Base-by-base conservation (phyloP, 2,329 filamentous ascomycete genomes). In the Didymella pinodella region DNA sequence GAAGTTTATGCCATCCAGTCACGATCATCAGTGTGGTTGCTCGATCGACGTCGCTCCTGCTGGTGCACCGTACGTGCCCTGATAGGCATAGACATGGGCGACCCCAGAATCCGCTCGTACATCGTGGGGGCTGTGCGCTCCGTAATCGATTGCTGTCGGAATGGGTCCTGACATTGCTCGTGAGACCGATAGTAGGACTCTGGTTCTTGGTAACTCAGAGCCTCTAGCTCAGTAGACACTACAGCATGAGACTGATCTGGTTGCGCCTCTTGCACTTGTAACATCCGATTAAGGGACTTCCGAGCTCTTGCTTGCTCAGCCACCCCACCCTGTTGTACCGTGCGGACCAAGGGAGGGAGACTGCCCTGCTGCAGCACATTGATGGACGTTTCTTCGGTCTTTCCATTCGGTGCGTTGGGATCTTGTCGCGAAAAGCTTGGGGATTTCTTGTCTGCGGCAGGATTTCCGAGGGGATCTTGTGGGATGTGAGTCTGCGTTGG, bases 21-120 rank as follows among this genome's bases (percentile, higher is more conserved):
- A 28, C 56, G 51, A 44, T 59, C 56, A 28, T 59, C 56, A 7
- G 56, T 59, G 32, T 54, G 51, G 22, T 59, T 54, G n/a, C 56
- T 59, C 4, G 28, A 28, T n/a, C 50, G 46, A n/a, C 56, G 56
- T 14, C 26, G 16, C n/a, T 51, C 41, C 16, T 26, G 44, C 8
- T 14, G 29, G 4, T 38, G 36, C 7, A 25, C 12, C 14, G 25
- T 34, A 11, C 18, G 46, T 16, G 26, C 11, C 41, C 49, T 34
- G 4, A 49, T 38, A 12, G 49, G 25, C 16, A 49, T 34, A 12
- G 44, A 41, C 2, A 22, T 3, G 20, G 31, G 29, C 29, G 53
- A 25, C 22, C 16, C 28, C n/a, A 31, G 4, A 12, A 10, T 11
- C 7, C 14, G 14, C 3, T 29, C 16, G 16, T 12, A 12, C 4